Evolutionary conservation across 192 early-diverging fungal species (phyloP), one percentile per base, ranked within the genome.

Genomic region (Entophlyctis luteolus): DNA sequence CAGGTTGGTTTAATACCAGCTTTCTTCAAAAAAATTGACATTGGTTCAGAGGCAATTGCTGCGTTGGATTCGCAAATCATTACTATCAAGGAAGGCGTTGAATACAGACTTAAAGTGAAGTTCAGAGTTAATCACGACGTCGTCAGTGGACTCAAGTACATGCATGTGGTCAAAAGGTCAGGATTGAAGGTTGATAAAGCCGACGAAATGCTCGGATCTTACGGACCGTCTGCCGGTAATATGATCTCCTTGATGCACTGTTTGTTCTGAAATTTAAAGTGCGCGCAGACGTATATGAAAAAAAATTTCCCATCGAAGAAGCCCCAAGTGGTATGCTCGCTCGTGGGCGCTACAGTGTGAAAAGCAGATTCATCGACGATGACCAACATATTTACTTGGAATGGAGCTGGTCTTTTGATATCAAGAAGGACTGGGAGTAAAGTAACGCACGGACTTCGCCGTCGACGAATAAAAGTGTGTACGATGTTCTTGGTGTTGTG

Each of bases 121-220:
- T 99, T 99, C 84, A 88, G 89, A 66, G 86, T 99, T 72, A 90
- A 97, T 80, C 89, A 93, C 73, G 93, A 97, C 57, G 89, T 99
- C 32, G 89, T 99, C 6, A 89, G 90, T 59, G 96, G 96, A 22
- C 83, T 99, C 58, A 96, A 93, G 78, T 97, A 94, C 81, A 72
- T 93, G 70, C 96, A 99, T 59, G 84, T 89, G 38, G 87, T 97
- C 62, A 99, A 94, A 85, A 86, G 94, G 73, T 71, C 75, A 65
- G 89, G 89, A n/a, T 77, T 95, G 46, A 72, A 67, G 49, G 91
- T 96, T 31, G 96, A 97, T 70, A 91, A 88, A 79, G 85, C 81
- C 59, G 93, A 99, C 70, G 91, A 95, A 70, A 97, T 99, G 94
- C 84, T 96, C 71, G 96, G 96, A 57, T 91, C 89, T 62, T 99